Evolutionary conservation across 2,329 filamentous ascomycete genomes (phyloP), one percentile per base, ranked within the genome.

Genomic region (Penicillium rolfsii): DNA sequence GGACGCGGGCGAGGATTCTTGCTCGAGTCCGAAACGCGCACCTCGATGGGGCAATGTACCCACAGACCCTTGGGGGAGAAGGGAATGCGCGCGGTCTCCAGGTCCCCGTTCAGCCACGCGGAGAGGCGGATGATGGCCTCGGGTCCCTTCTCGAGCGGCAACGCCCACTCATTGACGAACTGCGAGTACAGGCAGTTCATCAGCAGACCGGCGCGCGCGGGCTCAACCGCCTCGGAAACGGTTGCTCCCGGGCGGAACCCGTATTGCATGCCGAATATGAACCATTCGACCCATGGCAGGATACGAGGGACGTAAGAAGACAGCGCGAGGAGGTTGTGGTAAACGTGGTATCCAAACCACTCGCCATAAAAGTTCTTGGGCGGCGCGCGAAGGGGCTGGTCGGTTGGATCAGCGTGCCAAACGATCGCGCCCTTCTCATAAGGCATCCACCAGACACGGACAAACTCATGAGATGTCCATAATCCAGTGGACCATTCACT

Each of bases 101-200:
- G 79, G 69, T 95, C 90, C 19, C 86, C 84, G 54, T 91, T 89
- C 56, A 99, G 83, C 95, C 95, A 99, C 52, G 91, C 89, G 41
- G 89, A 91, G 12, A 99, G 84, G 9, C 95, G 87, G 35, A 82
- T 84, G 46, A 99, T 86, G 7, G 92, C 93, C 77, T 97, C 93
- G 14, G 94, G 94, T 0, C 95, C 95, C 67, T 90, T 89, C 64
- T 87, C 82, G 0, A 99, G 83, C 1, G 95, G 94, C 6, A 99
- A 84, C 0, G 94, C 94, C 95, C 95, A 99, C 76, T 99, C 95
- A 76, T 99, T 97, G 66, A 99, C 95, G 70, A 92, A 97, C 74
- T 99, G 95, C n/a, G 91, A 94, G 81, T 97, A 99, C 5, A 98
- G 85, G 72, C 95, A 99, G 80, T 99, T 95, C 91, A 99, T 94